These are phyloP conservation scores for Aplosporella prunicola DNA, from an alignment of 2,329 filamentous ascomycete genomes.

Conservation along the genomic window DNA sequence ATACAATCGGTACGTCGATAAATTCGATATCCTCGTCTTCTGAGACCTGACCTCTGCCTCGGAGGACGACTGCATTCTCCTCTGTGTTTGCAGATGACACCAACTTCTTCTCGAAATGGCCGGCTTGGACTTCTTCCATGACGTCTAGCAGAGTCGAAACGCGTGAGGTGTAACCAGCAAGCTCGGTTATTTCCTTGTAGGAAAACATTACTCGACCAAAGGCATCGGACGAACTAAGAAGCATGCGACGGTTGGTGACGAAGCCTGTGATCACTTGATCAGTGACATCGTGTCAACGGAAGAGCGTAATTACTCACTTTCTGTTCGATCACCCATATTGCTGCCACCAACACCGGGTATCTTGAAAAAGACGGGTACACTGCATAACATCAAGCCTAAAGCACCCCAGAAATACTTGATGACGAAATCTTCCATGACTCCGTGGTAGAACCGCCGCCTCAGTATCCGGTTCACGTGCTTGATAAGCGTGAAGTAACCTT, in stretches of 20 bases:
- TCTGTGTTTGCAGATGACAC: conserved; percentile 79
- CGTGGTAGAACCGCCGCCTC: conserved; percentile 83
- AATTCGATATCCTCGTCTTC: conserved; percentile 82
- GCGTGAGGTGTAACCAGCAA: conserved; percentile 89
- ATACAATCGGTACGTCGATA: conserved; percentile 85
- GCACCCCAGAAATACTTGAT: conserved; percentile 99
- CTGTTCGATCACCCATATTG: conserved; percentile 60
- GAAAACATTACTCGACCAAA: conserved; percentile 96
- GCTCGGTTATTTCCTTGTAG: conserved; percentile 92
- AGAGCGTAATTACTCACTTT: conserved; percentile 36
- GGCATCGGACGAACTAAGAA: conserved; percentile 87
- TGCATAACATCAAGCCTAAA: conserved; percentile 81
- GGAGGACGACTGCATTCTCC: conserved; percentile 72
- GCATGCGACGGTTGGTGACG: conserved; percentile 85
- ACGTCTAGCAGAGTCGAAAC: conserved; percentile 85
- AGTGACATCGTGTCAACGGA: not conserved
- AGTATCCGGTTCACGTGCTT: conserved; percentile 98
- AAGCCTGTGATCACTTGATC: conserved; percentile 48
- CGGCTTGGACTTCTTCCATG: conserved; percentile 84
- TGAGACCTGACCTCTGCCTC: conserved; percentile 68
- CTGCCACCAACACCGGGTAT: conserved; percentile 52
- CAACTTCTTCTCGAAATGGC: conserved; percentile 91
- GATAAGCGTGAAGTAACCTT: conserved; percentile 97
- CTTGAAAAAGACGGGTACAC: conserved; percentile 91
- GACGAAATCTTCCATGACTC: conserved; percentile 99